Conservation (phyloP, 495 filamentous ascomycete genomes). For the Hyaloscypha hepaticicola region DNA sequence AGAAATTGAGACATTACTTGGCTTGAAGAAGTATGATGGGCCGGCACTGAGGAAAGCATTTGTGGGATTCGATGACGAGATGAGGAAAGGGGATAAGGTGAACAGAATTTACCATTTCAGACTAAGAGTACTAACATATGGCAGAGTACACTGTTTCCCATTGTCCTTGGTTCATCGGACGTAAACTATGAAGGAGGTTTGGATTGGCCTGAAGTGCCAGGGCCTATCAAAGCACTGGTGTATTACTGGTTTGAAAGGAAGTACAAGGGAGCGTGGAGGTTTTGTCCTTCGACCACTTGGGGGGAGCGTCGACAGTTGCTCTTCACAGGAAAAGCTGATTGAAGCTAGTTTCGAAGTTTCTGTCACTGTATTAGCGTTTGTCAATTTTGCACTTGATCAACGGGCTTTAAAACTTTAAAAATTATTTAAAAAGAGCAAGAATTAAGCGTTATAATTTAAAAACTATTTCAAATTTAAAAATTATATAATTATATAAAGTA, state of each 20-base stretch:
- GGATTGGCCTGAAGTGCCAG: constrained; percentile 13
- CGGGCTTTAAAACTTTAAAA: too few species aligned
- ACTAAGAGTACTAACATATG: neutral
- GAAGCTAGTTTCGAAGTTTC: too few species aligned
- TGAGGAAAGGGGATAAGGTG: constrained; percentile 12
- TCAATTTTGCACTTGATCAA: too few species aligned
- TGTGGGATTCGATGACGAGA: neutral
- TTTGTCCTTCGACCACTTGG: constrained; percentile 10
- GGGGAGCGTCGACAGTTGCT: constrained; percentile 3
- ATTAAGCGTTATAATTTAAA: too few species aligned
- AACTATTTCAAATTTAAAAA: too few species aligned
- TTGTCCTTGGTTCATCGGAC: constrained; percentile 11
- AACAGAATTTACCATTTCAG: neutral
- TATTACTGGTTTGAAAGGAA: constrained; percentile 17
- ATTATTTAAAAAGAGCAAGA: too few species aligned
- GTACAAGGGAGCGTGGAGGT: constrained; percentile 8
- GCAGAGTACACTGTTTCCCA: constrained; percentile 8
- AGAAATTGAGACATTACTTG: constrained; percentile 37
- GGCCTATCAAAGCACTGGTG: neutral
- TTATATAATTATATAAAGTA: too few species aligned
- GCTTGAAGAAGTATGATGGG: constrained; percentile 25
- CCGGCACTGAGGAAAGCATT: neutral
- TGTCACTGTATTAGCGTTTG: too few species aligned
- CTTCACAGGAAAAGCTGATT: neutral
- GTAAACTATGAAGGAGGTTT: constrained; percentile 1